Conservation (phyloP, 306 rosid species). For the Acacia acuminata region DNA sequence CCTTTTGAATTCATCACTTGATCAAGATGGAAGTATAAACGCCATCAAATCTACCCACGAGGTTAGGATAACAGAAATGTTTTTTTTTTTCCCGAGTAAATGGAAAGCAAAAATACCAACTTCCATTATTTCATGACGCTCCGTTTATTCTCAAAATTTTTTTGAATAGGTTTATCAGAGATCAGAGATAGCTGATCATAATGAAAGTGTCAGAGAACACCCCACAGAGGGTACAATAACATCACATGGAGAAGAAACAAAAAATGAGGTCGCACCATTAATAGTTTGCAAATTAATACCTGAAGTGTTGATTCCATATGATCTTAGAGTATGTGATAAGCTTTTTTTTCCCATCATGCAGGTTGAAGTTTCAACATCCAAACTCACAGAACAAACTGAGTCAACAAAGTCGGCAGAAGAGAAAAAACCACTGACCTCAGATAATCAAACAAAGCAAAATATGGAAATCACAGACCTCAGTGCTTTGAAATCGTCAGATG, state of each 20-base stretch:
- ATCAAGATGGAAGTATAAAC: neutral
- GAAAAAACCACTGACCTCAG: neutral
- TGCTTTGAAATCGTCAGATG: neutral
- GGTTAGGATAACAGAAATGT: neutral
- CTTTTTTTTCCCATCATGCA: neutral
- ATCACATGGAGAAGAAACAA: neutral
- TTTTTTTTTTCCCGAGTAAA: no score
- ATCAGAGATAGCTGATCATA: neutral
- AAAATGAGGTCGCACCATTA: neutral
- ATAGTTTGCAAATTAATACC: neutral
- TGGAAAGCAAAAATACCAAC: neutral
- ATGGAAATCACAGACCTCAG: neutral
- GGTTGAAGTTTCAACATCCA: slow-evolving; percentile 17
- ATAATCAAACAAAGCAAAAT: neutral
- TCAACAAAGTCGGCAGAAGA: slow-evolving; percentile 7
- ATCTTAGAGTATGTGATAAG: neutral
- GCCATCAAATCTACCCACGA: neutral
- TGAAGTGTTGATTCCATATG: neutral
- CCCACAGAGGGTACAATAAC: neutral
- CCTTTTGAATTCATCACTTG: neutral
- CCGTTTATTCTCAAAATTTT: neutral
- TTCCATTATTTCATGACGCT: slow-evolving; percentile 3
- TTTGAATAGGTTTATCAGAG: slow-evolving; percentile 28
- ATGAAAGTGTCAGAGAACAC: neutral
- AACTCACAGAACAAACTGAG: neutral